Conservation (phyloP, 352 stramenopile genomes). For the Elongisporangium undulatum region DNA sequence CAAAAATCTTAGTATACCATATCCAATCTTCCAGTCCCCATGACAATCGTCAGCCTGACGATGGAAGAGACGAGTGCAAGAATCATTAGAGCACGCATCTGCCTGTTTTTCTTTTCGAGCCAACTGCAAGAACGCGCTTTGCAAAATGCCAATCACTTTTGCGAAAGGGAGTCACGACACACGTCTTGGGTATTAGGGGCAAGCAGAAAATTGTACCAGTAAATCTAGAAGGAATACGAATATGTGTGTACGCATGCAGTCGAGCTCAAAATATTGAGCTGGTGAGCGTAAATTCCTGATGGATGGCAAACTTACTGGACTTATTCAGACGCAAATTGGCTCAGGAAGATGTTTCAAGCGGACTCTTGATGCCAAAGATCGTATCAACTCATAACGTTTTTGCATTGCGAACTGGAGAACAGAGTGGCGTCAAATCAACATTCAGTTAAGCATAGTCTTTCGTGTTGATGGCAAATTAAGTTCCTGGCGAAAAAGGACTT, state of each 20-base stretch:
- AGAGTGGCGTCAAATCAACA: too few species aligned
- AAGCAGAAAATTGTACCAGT: too few species aligned
- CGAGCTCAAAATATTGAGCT: neutral
- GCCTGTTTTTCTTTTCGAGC: neutral
- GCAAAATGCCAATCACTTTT: too few species aligned
- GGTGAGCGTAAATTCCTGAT: neutral
- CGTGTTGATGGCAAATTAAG: too few species aligned
- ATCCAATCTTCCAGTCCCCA: neutral
- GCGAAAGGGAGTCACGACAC: too few species aligned
- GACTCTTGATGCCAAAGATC: neutral
- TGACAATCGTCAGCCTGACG: neutral
- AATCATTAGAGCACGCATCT: neutral
- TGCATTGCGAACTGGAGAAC: neutral
- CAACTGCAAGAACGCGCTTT: neutral
- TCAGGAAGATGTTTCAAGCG: neutral
- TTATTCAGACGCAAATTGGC: neutral
- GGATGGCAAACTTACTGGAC: neutral
- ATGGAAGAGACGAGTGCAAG: neutral
- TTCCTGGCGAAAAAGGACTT: too few species aligned
- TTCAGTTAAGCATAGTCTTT: too few species aligned
- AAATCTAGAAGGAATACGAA: neutral
- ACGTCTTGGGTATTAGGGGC: too few species aligned
- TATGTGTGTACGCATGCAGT: neutral
- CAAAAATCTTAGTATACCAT: neutral
- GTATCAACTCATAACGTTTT: neutral